Evolutionary conservation across 2,329 filamentous ascomycete genomes (phyloP), one percentile per base, ranked within the genome.

Genomic region (Proliferodiscus dingleyae): DNA sequence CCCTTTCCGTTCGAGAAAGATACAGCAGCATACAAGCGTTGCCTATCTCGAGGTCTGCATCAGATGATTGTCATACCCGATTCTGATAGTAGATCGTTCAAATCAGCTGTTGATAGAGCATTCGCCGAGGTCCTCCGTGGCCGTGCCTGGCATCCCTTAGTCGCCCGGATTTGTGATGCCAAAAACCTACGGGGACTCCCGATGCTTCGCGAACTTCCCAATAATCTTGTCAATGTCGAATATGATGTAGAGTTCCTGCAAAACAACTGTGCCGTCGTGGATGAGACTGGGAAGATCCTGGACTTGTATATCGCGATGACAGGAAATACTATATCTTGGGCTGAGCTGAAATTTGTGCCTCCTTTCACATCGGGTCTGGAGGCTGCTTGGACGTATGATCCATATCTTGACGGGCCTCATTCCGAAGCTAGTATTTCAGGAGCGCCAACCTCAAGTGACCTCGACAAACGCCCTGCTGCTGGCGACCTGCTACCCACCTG

Each of bases 1-100:
- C 73, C 76, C 4, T 79, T 80, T 52, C 78, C 78, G 0, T 81
- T 81, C 57, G 78, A 81, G 61, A 77, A 78, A 57, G 76, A 80
- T 53, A 80, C 77, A 11, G 74, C 69, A 32, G 77, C 77, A 3
- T 81, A 81, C 61, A 80, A 80, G 57, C 70, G 78, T 34, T 80
- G 77, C 36, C 66, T 81, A 4, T 81, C 78, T 11, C 73, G 78
- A 13, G 78, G 78, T 3, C 68, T 81, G 36, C 78, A 81, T 54
- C 74, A 73, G 47, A 74, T 78, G 63, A 67, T 81, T 15, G 74
- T 72, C 7, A 69, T 81, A 10, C 67, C 69, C 34, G 75, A 74
- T 15, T 67, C 66, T 3, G 69, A 72, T 46, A 69, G 71, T 34
- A 61, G 68, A 23, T 73, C 76, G 0, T 78, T 81, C 55, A 64